Evolutionary conservation across 768 basidiomycete genomes (phyloP).

Genomic region (Tricholoma matsutake): DNA sequence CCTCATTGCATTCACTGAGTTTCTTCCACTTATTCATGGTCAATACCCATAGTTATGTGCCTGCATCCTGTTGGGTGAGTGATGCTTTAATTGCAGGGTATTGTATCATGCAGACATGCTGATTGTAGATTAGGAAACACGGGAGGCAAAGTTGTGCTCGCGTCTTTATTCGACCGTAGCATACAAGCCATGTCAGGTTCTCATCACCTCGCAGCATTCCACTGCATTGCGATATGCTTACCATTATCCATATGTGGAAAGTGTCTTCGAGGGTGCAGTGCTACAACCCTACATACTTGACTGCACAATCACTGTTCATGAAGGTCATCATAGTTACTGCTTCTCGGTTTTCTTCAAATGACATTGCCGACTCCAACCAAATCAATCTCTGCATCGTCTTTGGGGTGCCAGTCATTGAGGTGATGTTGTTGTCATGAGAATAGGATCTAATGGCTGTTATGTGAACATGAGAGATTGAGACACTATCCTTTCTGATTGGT

Average conservation of each 20-base stretch:
- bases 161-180: neutral
- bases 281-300: neutral
- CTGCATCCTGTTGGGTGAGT: neutral
- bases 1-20: neutral
- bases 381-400: neutral
- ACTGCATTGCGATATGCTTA: neutral
- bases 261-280: neutral
- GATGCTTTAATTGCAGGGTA: neutral
- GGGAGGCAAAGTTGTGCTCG: neutral
- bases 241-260: slow-evolving; percentile 1
- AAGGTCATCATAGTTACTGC: neutral
- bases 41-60: neutral
- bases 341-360: slow-evolving; percentile 2
- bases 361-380: neutral
- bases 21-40: neutral
- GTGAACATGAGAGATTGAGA: slow-evolving; percentile 3
- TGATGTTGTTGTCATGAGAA: neutral
- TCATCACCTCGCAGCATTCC: neutral
- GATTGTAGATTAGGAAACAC: neutral
- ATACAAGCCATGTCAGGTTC: neutral
- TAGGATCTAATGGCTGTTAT: neutral
- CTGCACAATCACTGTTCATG: too few species aligned
- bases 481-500: slow-evolving; percentile 3
- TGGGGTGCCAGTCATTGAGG: neutral
- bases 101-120: neutral